phyloP scores from a whole-genome alignment of 345 rosid genomes.

The Iberis pinnata region DNA sequence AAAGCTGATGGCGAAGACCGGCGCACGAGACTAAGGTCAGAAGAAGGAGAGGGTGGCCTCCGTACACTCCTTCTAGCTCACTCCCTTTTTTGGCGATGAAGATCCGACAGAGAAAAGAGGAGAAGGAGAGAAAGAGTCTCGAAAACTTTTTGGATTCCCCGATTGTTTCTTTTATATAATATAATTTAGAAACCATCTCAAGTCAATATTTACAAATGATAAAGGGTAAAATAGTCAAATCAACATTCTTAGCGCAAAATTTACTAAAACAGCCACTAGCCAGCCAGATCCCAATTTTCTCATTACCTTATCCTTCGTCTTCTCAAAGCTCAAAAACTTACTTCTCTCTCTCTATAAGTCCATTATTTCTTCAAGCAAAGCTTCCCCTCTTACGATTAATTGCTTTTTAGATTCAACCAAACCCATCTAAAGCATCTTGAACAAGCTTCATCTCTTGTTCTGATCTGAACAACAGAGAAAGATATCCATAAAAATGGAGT shows the following conservation, averaged over 20 bases:
- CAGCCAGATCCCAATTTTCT: constrained; percentile 29
- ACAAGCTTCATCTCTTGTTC: constrained; percentile 21
- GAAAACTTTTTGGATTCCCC: no score
- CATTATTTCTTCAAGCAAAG: constrained; percentile 27
- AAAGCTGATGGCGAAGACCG: no score
- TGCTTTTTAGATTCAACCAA: constrained; percentile 10
- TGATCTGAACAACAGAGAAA: constrained; percentile 11
- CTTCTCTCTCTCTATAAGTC: constrained; percentile 28
- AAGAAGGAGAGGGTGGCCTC: no score
- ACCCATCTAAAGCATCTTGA: constrained; percentile 28
- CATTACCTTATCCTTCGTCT: constrained; percentile 3
- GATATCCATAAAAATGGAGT: constrained; percentile 36
- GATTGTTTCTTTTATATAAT: no score
- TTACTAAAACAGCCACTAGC: constrained; percentile 24
- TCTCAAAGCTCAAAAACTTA: constrained; percentile 12
- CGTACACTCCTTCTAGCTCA: no score
- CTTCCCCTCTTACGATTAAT: neutral
- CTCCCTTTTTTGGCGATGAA: no score
- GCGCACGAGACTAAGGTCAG: no score
- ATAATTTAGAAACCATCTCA: neutral
- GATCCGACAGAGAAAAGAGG: no score
- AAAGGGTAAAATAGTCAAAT: constrained; percentile 23
- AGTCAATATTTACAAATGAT: neutral
- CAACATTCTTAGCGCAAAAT: neutral
- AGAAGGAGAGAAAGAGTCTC: no score